Percentiles rank a stretch among this genome's conserved stretches.
These are phyloP conservation scores for Dianthus caryophyllus DNA, from an alignment of 148 eudicot species.

Conservation along the genomic window DNA sequence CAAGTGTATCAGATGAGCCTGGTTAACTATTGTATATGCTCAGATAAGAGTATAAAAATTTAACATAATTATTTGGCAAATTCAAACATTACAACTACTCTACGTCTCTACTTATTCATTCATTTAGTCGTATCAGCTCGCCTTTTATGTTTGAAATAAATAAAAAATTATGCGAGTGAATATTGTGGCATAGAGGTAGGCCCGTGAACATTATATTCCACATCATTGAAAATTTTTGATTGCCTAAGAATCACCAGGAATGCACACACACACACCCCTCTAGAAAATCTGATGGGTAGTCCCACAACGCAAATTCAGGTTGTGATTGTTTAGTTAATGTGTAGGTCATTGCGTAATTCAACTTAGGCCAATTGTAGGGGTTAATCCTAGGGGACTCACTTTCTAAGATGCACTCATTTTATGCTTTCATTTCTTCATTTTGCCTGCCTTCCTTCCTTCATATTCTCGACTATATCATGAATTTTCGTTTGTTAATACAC, in stretches of 20 bases:
- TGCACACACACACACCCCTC: neutral
- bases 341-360: conserved; percentile 17
- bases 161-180: too few relatives aligned
- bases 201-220: conserved; percentile 17
- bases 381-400: neutral
- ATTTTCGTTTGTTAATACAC: too few relatives aligned
- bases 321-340: conserved; percentile 5
- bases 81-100: too few relatives aligned
- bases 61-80: too few relatives aligned
- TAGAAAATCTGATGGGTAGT: conserved; percentile 21
- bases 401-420: neutral
- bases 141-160: too few relatives aligned
- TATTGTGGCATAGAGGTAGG: too few relatives aligned
- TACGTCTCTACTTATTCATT: too few relatives aligned
- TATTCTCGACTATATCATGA: too few relatives aligned
- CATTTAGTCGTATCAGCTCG: too few relatives aligned
- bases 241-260: conserved; percentile 2
- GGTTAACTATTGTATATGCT: too few relatives aligned
- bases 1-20: too few relatives aligned
- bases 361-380: conserved; percentile 14
- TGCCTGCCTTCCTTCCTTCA: neutral
- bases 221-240: conserved; percentile 17
- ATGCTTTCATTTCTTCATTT: neutral
- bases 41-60: too few relatives aligned
- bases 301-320: conserved; percentile 24